Conservation (phyloP, 1,284 basidiomycete species). For the Apiotrichum siamense region DNA sequence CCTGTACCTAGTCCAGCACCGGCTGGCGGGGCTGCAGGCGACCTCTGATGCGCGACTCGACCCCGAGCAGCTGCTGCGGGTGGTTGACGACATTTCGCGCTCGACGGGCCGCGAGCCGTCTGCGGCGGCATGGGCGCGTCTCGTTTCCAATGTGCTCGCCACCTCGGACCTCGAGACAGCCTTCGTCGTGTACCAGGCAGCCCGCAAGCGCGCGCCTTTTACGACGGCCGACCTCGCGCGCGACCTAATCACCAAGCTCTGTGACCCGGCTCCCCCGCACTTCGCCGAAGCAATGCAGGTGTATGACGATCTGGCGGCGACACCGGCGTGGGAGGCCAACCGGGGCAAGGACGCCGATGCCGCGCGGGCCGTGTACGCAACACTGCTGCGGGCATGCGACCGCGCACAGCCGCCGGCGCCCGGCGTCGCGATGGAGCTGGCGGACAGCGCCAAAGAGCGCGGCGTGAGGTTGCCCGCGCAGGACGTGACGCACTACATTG, state of each 20-base stretch:
- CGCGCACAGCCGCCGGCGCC: constrained; percentile 6
- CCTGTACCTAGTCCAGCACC: constrained; percentile 8
- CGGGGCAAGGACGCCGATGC: constrained; percentile 1
- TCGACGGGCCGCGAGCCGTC: constrained; percentile 4
- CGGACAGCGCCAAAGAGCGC: constrained; percentile 53
- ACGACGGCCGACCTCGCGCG: constrained; percentile 12
- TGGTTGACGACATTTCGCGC: constrained; percentile 13
- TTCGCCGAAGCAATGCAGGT: constrained; percentile 16
- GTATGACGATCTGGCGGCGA: constrained; percentile 13
- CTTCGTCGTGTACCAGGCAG: constrained; percentile 20
- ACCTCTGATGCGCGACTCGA: neutral
- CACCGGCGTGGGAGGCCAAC: neutral
- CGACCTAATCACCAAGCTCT: constrained; percentile 22
- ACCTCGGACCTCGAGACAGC: constrained; percentile 5
- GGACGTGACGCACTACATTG: constrained; percentile 44
- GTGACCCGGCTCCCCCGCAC: constrained; percentile 8
- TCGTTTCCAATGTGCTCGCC: constrained; percentile 11
- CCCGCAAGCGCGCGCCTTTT: constrained; percentile 13
- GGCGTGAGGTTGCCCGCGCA: constrained; percentile 47
- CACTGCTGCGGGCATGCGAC: constrained; percentile 19
- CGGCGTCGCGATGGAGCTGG: constrained; percentile 49
- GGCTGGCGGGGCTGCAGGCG: constrained; percentile 3
- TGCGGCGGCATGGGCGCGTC: constrained; percentile 16
- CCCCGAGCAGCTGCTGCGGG: constrained; percentile 12
- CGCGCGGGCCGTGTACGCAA: constrained; percentile 10